phyloP scores from a whole-genome alignment of 306 rosid genomes.

The Trifolium repens region DNA sequence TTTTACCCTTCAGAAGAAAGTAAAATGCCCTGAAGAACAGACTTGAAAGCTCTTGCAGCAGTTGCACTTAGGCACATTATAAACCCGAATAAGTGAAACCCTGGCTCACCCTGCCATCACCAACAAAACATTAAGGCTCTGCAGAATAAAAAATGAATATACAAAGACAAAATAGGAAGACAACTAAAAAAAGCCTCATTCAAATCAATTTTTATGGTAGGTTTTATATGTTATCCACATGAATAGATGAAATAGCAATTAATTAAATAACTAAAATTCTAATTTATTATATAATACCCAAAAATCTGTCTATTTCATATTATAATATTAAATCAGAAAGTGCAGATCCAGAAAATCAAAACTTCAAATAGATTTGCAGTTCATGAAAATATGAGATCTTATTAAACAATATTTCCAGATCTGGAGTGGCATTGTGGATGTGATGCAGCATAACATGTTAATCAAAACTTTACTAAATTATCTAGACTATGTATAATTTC shows the following conservation, averaged over 20 bases:
- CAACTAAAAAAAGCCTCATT: conserved; percentile 4
- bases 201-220: conserved; percentile 17
- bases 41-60: conserved; percentile 99
- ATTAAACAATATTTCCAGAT: conserved; percentile 49
- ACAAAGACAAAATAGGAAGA: neutral
- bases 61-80: conserved; percentile 95
- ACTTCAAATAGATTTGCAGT: conserved; percentile 23
- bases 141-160: conserved; percentile 34
- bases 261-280: conserved; percentile 4
- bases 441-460: conserved; percentile 20
- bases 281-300: conserved; percentile 12
- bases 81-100: conserved; percentile 92
- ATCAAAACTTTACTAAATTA: conserved; percentile 27
- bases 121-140: conserved; percentile 41
- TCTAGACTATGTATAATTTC: neutral
- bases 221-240: neutral
- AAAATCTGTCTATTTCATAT: conserved; percentile 23
- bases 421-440: conserved; percentile 45
- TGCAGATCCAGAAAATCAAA: conserved; percentile 26
- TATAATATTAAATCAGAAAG: conserved; percentile 19
- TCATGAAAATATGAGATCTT: conserved; percentile 35
- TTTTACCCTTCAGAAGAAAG: conserved; percentile 98
- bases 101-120: conserved; percentile 91
- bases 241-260: conserved; percentile 19
- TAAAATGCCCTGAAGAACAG: conserved; percentile 94